Percentiles rank a stretch among this genome's conserved stretches.
Evolutionary conservation across 2,329 filamentous ascomycete genomes (phyloP).

Genomic region (Fusarium liriodendri): DNA sequence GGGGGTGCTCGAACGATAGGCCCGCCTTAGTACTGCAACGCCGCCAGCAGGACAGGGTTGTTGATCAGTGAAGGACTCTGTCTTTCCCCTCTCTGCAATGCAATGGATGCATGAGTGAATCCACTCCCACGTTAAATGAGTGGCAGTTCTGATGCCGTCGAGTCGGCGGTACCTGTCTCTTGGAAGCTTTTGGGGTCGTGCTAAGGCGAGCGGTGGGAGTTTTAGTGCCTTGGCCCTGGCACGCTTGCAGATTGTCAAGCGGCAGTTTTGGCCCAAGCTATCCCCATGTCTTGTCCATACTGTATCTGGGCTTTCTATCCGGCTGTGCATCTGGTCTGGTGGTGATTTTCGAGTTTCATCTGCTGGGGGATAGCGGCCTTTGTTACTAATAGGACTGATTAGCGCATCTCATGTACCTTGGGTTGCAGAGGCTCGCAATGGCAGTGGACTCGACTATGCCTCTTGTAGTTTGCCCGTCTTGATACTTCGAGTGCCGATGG

Average conservation of each 20-base stretch:
- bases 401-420: neutral
- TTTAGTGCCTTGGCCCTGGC: constrained; percentile 25
- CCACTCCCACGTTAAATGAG: constrained; percentile 12
- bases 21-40: constrained; percentile 13
- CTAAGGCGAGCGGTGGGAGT: constrained; percentile 14
- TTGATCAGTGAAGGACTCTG: neutral
- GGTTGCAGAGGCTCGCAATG: neutral
- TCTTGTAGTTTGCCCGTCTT: neutral
- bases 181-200: constrained; percentile 1
- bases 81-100: neutral
- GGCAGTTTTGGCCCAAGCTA: constrained; percentile 18
- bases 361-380: neutral
- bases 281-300: constrained; percentile 2
- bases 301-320: constrained; percentile 11
- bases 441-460: neutral
- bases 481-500: neutral
- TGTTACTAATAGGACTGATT: neutral
- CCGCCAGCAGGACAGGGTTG: constrained; percentile 1
- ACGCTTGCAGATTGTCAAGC: constrained; percentile 16
- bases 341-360: neutral
- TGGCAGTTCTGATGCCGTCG: constrained; percentile 3
- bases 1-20: constrained; percentile 1
- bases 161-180: constrained; percentile 7
- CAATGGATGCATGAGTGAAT: neutral
- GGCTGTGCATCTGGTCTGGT: neutral